Evolutionary conservation across 2,329 filamentous ascomycete genomes (phyloP).

Genomic region (Curvularia sp.): DNA sequence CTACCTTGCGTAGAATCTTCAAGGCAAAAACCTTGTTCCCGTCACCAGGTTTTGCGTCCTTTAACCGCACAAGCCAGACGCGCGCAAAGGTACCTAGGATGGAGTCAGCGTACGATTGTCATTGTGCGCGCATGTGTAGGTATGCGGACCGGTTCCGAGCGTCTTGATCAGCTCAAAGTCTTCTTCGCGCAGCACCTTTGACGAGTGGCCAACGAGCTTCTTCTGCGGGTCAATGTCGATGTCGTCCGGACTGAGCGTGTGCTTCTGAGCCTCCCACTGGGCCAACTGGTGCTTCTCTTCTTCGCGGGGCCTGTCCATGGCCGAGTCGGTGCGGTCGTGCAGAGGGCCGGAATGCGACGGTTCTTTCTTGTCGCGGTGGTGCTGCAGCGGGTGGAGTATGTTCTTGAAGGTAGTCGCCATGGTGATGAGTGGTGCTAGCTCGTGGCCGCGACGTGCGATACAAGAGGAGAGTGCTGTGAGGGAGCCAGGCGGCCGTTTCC

Average conservation of each 20-base stretch:
- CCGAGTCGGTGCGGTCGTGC: slow-evolving; percentile 46
- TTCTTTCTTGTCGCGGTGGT: slow-evolving; percentile 41
- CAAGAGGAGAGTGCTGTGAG: slow-evolving; percentile 10
- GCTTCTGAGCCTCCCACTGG: slow-evolving; percentile 57
- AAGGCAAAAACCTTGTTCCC: slow-evolving; percentile 76
- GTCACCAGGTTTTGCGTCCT: slow-evolving; percentile 60
- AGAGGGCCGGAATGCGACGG: slow-evolving; percentile 31
- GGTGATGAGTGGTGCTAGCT: slow-evolving; percentile 26
- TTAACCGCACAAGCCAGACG: slow-evolving; percentile 77
- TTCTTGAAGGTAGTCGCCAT: slow-evolving; percentile 51
- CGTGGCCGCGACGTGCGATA: slow-evolving; percentile 6
- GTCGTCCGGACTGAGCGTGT: slow-evolving; percentile 53
- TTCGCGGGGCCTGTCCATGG: slow-evolving; percentile 52
- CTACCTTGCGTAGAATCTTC: slow-evolving; percentile 74
- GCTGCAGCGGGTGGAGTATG: slow-evolving; percentile 47
- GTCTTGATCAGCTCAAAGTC: slow-evolving; percentile 80
- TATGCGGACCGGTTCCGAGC: slow-evolving; percentile 71
- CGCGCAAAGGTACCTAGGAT: slow-evolving; percentile 76
- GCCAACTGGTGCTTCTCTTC: slow-evolving; percentile 57
- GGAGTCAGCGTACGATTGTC: slow-evolving; percentile 29
- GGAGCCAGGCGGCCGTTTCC: slow-evolving; percentile 16
- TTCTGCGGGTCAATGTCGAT: slow-evolving; percentile 54
- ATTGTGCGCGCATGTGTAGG: not conserved
- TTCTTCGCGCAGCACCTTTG: slow-evolving; percentile 56
- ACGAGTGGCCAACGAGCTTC: slow-evolving; percentile 58